These are phyloP conservation scores for Cardamine resedifolia DNA, from an alignment of 345 rosid genomes.

Conservation along the genomic window DNA sequence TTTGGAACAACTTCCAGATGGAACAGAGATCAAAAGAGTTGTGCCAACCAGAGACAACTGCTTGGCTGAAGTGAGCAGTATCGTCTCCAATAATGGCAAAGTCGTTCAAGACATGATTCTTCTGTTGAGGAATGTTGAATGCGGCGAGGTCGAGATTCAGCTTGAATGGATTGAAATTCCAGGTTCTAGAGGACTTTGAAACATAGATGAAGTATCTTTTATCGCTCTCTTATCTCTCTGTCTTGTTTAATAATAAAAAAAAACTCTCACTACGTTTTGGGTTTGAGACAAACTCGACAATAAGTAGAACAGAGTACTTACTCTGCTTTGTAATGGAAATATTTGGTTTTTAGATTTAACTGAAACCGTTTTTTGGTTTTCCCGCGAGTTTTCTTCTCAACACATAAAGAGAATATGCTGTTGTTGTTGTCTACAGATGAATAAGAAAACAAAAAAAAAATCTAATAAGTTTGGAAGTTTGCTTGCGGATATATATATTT, in stretches of 20 bases:
- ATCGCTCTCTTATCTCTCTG: neutral
- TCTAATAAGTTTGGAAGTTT: slow-evolving; percentile 33
- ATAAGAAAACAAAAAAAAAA: neutral
- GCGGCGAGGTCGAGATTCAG: slow-evolving; percentile 64
- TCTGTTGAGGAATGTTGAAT: slow-evolving; percentile 53
- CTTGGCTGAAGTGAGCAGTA: slow-evolving; percentile 57
- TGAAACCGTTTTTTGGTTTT: slow-evolving; percentile 22
- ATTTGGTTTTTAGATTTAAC: slow-evolving; percentile 8
- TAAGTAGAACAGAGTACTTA: slow-evolving; percentile 15
- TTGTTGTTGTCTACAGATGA: slow-evolving; percentile 14
- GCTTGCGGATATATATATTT: slow-evolving; percentile 5
- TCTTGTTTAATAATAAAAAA: neutral
- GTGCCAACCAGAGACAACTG: slow-evolving; percentile 49
- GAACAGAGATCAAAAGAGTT: slow-evolving; percentile 50
- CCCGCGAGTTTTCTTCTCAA: slow-evolving; percentile 22
- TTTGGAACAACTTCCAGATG: slow-evolving; percentile 52
- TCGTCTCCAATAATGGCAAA: slow-evolving; percentile 49
- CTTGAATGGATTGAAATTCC: slow-evolving; percentile 63
- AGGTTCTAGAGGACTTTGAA: slow-evolving; percentile 38
- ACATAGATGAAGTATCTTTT: neutral
- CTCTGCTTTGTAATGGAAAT: slow-evolving; percentile 24
- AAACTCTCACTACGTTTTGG: neutral
- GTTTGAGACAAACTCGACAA: neutral
- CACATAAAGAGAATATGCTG: slow-evolving; percentile 18
- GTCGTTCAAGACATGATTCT: slow-evolving; percentile 59